Percentiles rank a stretch among this genome's conserved stretches.
Evolutionary conservation across 1,284 basidiomycete species (phyloP).

Genomic region (Omphalotus olearius): DNA sequence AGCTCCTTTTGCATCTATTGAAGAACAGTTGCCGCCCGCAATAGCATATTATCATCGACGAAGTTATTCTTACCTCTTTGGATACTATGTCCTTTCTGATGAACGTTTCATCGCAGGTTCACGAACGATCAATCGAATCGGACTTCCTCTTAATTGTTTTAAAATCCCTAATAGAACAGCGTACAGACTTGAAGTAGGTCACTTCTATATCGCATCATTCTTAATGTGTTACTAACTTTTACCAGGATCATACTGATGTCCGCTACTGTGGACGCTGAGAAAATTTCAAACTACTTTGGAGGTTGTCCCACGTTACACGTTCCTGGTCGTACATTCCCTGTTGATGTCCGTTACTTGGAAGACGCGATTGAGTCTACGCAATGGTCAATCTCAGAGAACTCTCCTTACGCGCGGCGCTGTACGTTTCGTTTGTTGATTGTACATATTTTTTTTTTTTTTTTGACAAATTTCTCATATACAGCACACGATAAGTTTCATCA

Average conservation of each 20-base stretch:
- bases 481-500: conserved; percentile 63
- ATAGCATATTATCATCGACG: conserved; percentile 85
- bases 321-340: conserved; percentile 97
- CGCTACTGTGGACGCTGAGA: conserved; percentile 93
- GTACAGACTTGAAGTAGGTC: conserved; percentile 78
- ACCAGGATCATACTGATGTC: conserved; percentile 93
- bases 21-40: conserved; percentile 5
- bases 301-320: conserved; percentile 87
- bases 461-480: too few relatives aligned
- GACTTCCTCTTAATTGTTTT: conserved; percentile 97
- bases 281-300: conserved; percentile 92
- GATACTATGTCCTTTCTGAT: neutral
- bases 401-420: conserved; percentile 81
- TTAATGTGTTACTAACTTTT: neutral
- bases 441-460: neutral
- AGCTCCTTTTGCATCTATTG: neutral
- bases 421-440: conserved; percentile 22
- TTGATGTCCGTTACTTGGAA: conserved; percentile 85
- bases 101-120: conserved; percentile 50
- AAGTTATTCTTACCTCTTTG: conserved; percentile 42
- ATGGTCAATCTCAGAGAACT: conserved; percentile 85
- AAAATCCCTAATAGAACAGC: conserved; percentile 79
- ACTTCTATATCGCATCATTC: neutral
- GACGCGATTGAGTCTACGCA: conserved; percentile 86
- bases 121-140: conserved; percentile 96